Base-by-base conservation (phyloP, 768 basidiomycete genomes). In the Lentinula detonsa region DNA sequence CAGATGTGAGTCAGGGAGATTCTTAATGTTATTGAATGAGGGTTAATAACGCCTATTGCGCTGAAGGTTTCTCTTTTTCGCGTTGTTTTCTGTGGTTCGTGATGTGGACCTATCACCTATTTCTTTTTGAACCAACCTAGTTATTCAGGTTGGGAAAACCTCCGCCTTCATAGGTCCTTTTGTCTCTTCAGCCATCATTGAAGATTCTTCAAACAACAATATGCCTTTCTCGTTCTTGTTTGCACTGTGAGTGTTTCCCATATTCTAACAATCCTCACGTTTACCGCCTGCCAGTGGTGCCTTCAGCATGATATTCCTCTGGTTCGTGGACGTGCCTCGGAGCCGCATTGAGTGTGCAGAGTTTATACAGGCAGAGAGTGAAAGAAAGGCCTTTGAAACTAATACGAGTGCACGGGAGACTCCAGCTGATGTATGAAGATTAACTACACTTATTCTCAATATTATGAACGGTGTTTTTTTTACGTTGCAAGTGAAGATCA, bases 151-250 rank as follows among this genome's bases (percentile, higher is more conserved):
- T 45, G 87, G 88, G 13, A 90, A 89, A 71, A 88, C 87, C 6
- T 88, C 87, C 42, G 85, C 87, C 16, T 88, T 90, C 70, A 88
- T 90, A 61, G 88, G 88, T 0, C 87, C 88, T 2, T 79, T 90
- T 65, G 85, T 89, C 23, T 88, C 87, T 1, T 85, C 85, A 56
- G 88, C 88, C 1, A 89, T 90, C 61, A 90, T 90, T 63, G 83
- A 83, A 10, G 86, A 80, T 4, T 80, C 87, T 0, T 76, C 76
- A 52, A 81, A 87, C 70, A 90, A 90, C 65, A 89, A 86, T 69
- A 88, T 87, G 81, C 85, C 88, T 0, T 91, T 91, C 67, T 82
- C 85, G 3, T 90, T 90, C 70, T 74, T 89, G 11, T 88, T 91
- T 66, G 81, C 75, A 7, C 72, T 91, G 86, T 88, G 70, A 59